Percentiles rank a stretch among this genome's conserved stretches.
phyloP scores from a whole-genome alignment of 176 grass and related monocot genomes.

The Saccharum spontaneum region DNA sequence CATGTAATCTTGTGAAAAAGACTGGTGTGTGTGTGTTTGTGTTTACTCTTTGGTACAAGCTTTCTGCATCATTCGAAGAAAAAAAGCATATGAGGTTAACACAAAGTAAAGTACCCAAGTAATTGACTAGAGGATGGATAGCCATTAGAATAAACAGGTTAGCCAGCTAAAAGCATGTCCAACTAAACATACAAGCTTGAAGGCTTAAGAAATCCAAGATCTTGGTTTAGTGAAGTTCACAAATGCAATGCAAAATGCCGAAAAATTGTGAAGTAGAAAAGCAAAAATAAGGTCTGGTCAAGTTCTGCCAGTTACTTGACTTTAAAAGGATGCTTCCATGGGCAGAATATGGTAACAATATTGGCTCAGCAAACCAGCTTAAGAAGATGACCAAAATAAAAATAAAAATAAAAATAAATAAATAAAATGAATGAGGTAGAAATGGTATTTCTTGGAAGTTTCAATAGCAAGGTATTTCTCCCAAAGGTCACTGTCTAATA shows the following conservation, averaged over 20 bases:
- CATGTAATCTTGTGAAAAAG: no score
- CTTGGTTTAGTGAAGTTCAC: not conserved
- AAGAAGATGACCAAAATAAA: not conserved
- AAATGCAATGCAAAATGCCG: conserved; percentile 5
- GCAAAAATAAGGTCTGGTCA: not conserved
- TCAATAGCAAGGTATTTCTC: not conserved
- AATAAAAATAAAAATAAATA: no score
- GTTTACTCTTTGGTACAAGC: not conserved
- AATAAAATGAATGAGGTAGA: not conserved
- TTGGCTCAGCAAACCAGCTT: not conserved
- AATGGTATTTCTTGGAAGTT: not conserved
- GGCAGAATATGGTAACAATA: not conserved
- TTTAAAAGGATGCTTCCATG: not conserved
- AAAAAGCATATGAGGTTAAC: not conserved
- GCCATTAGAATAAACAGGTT: conserved; percentile 12
- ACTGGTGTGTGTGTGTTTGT: not conserved
- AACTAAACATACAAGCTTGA: not conserved
- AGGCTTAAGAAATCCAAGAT: not conserved
- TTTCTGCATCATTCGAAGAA: not conserved
- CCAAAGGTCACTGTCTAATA: conserved; percentile 11
- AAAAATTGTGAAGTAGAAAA: not conserved
- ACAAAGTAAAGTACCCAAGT: not conserved
- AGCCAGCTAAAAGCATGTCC: not conserved
- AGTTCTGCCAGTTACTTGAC: not conserved
- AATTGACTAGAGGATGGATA: not conserved